A percentile compares a stretch with the other conserved stretches of the same genome.
Evolutionary conservation across 108 stramenopile species (phyloP).

Genomic region (Skeletonema tropicum): DNA sequence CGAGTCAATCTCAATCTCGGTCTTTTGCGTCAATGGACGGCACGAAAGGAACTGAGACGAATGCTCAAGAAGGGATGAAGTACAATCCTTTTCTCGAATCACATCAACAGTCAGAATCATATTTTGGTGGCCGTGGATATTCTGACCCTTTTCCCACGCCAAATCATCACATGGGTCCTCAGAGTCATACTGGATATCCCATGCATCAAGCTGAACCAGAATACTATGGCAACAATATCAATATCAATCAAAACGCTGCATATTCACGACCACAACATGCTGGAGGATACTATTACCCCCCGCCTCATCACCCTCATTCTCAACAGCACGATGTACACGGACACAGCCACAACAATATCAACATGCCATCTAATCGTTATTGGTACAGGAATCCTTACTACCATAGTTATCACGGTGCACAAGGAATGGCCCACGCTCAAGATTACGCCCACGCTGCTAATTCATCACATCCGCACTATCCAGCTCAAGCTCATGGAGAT

Average conservation of each 20-base stretch:
- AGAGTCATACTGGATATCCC: too few relatives aligned
- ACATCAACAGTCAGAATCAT: not conserved
- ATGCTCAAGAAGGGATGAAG: not conserved
- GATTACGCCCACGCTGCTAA: not conserved
- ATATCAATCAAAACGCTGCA: not conserved
- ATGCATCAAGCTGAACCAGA: too few relatives aligned
- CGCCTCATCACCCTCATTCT: not conserved
- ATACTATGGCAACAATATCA: not conserved
- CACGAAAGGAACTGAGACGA: not conserved
- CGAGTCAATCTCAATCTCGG: too few relatives aligned
- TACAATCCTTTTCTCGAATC: not conserved
- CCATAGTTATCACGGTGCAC: not conserved
- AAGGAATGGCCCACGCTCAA: not conserved
- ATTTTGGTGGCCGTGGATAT: not conserved
- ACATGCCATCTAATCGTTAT: not conserved
- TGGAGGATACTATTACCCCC: not conserved
- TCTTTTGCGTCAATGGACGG: not conserved
- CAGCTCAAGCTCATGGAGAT: not conserved
- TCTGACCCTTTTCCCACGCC: not conserved
- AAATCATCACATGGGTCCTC: not conserved
- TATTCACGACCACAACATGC: not conserved
- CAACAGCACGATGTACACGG: not conserved
- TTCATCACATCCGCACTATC: not conserved
- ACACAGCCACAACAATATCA: not conserved
- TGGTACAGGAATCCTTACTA: not conserved